Evolutionary conservation across 2,329 filamentous ascomycete species (phyloP).

Genomic region (Xylaria hypoxylon): DNA sequence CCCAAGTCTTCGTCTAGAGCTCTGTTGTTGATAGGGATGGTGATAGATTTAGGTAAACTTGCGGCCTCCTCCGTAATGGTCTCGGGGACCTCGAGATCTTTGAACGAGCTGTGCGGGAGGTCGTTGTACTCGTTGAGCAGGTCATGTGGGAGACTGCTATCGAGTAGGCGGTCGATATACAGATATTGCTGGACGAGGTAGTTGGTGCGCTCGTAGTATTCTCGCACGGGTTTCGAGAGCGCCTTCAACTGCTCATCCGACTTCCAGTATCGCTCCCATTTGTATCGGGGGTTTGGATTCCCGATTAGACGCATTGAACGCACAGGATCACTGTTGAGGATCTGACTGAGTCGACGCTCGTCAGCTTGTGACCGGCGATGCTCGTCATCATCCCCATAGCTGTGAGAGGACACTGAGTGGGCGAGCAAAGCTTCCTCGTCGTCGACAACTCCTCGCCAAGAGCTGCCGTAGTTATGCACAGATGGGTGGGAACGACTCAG

Average conservation of each 20-base stretch:
- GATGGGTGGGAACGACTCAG: constrained; percentile 49
- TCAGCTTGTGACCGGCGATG: constrained; percentile 61
- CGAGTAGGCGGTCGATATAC: constrained; percentile 90
- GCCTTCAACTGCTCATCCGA: constrained; percentile 76
- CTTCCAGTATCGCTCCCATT: constrained; percentile 90
- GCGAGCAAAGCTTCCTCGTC: constrained; percentile 43
- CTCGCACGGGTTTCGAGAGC: constrained; percentile 80
- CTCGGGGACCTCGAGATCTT: constrained; percentile 71
- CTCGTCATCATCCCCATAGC: constrained; percentile 53
- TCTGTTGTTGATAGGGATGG: constrained; percentile 8
- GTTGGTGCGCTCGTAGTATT: constrained; percentile 92
- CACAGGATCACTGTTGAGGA: constrained; percentile 77
- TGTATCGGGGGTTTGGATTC: constrained; percentile 85
- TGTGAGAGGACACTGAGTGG: constrained; percentile 17
- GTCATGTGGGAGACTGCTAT: constrained; percentile 92
- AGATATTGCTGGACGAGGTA: constrained; percentile 90
- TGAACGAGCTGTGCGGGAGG: constrained; percentile 66
- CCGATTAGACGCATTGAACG: constrained; percentile 89
- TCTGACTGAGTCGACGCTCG: constrained; percentile 68
- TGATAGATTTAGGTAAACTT: constrained; percentile 38
- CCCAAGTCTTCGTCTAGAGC: constrained; percentile 13
- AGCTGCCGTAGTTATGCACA: constrained; percentile 47
- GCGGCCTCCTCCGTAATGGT: constrained; percentile 79
- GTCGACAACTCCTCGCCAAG: constrained; percentile 44
- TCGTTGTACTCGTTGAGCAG: constrained; percentile 90